These are phyloP conservation scores for Hyaloperonospora arabidopsidis DNA, from an alignment of 352 stramenopile genomes.

Conservation along the genomic window DNA sequence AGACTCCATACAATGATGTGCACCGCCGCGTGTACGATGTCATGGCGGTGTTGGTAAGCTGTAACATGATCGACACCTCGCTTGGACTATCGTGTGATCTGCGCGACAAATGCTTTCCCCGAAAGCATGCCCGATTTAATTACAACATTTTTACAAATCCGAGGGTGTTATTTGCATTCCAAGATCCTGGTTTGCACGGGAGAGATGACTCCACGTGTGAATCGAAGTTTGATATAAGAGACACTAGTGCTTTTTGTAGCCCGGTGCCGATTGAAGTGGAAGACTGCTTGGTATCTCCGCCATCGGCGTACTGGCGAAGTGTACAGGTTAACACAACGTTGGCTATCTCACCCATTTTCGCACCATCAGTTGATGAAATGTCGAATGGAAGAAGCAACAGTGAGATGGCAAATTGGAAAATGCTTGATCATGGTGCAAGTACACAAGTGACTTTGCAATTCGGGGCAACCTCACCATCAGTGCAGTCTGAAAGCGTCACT, in stretches of 20 bases:
- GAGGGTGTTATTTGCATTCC: slow-evolving; percentile 22
- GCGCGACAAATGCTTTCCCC: slow-evolving; percentile 21
- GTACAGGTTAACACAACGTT: not conserved
- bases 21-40: slow-evolving; percentile 64
- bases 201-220: slow-evolving; percentile 4
- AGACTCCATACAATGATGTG: slow-evolving; percentile 29
- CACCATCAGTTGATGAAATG: not conserved
- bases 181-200: slow-evolving; percentile 4
- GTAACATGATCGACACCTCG: slow-evolving; percentile 37
- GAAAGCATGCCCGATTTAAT: slow-evolving; percentile 55
- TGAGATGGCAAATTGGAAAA: not conserved
- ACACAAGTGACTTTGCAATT: not conserved
- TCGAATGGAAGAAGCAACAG: slow-evolving; percentile 2
- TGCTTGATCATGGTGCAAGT: not conserved
- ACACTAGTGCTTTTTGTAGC: not conserved
- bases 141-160: slow-evolving; percentile 40
- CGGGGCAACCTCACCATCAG: not conserved
- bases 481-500: not conserved
- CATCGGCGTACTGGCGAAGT: slow-evolving; percentile 13
- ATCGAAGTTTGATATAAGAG: slow-evolving; percentile 2
- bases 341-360: slow-evolving; percentile 1
- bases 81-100: slow-evolving; percentile 7
- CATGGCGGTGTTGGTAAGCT: slow-evolving; percentile 48
- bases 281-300: slow-evolving; percentile 10
- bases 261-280: not conserved